phyloP scores from a whole-genome alignment of 2,329 filamentous ascomycete species.

The Paracorniculantispora psalliotae region DNA sequence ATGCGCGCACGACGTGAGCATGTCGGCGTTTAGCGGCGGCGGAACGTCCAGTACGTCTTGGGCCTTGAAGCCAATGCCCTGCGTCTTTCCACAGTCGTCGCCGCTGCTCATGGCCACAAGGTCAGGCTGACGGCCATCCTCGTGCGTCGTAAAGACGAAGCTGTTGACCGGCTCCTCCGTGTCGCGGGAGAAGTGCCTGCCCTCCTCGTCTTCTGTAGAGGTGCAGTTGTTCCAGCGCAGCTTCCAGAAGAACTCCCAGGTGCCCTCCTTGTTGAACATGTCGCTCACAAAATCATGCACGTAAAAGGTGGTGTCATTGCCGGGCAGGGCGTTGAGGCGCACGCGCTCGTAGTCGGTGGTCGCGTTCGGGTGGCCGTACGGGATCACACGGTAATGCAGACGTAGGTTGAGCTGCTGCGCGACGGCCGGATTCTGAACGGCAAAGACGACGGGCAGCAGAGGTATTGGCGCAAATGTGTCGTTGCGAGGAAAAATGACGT shows the following conservation, averaged over 20 bases:
- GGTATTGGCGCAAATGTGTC: constrained; percentile 2
- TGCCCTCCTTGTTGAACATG: not conserved
- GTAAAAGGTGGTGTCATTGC: not conserved
- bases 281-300: not conserved
- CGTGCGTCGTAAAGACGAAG: not conserved
- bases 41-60: not conserved
- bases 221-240: constrained; percentile 7
- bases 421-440: constrained; percentile 1
- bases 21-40: not conserved
- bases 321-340: not conserved
- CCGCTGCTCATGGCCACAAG: not conserved
- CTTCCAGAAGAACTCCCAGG: constrained; percentile 8
- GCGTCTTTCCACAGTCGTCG: not conserved
- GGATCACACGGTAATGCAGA: constrained; percentile 1
- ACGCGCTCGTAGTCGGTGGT: not conserved
- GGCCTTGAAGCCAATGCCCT: not conserved
- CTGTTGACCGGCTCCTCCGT: not conserved
- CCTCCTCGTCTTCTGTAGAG: not conserved
- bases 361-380: not conserved
- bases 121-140: not conserved
- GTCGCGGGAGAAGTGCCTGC: not conserved
- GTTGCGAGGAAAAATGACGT: constrained; percentile 8
- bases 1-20: constrained; percentile 1
- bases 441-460: constrained; percentile 6
- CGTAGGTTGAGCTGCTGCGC: not conserved